These are phyloP conservation scores for Paramecium caudatum DNA, from an alignment of 73 alveolate species.

Conservation along the genomic window DNA sequence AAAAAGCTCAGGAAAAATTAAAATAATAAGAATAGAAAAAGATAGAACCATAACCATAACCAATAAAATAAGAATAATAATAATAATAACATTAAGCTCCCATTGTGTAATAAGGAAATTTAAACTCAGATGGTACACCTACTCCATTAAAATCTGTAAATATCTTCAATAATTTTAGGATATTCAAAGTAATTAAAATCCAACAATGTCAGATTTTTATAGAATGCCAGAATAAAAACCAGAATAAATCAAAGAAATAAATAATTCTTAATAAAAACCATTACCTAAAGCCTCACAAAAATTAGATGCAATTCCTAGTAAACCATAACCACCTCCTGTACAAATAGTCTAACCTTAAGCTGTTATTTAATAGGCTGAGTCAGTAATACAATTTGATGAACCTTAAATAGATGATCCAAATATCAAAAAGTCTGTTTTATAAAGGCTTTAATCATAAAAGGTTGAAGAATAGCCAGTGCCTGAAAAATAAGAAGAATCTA, in stretches of 20 bases:
- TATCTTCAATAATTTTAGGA: neutral
- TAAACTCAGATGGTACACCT: conserved; percentile 37
- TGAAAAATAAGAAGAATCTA: conserved; percentile 55
- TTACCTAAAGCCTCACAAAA: neutral
- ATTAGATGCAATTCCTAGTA: neutral
- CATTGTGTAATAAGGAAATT: neutral
- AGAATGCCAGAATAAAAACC: neutral
- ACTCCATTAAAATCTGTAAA: conserved; percentile 44
- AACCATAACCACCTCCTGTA: conserved; percentile 21
- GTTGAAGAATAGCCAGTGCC: too few relatives aligned
- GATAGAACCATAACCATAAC: neutral
- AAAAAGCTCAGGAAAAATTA: neutral
- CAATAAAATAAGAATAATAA: neutral
- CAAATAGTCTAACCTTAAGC: conserved; percentile 22
- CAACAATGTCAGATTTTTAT: conserved; percentile 46
- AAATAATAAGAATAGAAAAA: neutral
- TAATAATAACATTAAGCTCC: neutral
- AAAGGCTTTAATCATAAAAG: conserved; percentile 4
- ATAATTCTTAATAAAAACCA: neutral
- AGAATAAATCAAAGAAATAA: neutral
- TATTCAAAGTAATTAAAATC: neutral
- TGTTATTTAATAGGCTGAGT: conserved; percentile 51
- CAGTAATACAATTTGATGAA: conserved; percentile 51
- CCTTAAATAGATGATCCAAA: conserved; percentile 49
- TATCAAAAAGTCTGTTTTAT: neutral